Conservation (phyloP, 2,329 filamentous ascomycete genomes). For the Paracoccidioides lutzii region DNA sequence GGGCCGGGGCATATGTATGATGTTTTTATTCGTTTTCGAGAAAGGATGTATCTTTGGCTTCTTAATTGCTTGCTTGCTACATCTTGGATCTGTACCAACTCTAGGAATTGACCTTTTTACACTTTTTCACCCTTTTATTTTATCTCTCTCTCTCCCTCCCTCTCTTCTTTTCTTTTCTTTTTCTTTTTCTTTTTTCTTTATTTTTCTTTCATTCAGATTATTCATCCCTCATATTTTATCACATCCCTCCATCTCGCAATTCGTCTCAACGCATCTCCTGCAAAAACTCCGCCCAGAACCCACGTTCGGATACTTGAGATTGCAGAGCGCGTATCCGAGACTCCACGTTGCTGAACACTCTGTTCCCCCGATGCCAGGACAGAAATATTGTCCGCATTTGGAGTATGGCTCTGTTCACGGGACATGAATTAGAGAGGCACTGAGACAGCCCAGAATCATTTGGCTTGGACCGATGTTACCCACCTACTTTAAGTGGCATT, state of each 20-base stretch:
- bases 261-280: not conserved
- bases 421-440: not conserved
- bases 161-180: too few species aligned
- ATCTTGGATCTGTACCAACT: too few species aligned
- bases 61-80: too few species aligned
- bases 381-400: not conserved
- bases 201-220: too few species aligned
- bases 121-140: too few species aligned
- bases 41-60: too few species aligned
- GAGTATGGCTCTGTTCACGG: not conserved
- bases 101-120: too few species aligned
- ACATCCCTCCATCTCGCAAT: not conserved
- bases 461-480: not conserved
- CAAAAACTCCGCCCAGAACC: not conserved
- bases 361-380: not conserved
- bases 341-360: not conserved
- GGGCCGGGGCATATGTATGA: too few species aligned
- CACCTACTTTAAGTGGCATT: not conserved
- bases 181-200: too few species aligned
- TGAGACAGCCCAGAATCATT: not conserved
- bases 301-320: not conserved
- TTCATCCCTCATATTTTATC: not conserved
- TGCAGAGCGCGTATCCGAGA: not conserved
- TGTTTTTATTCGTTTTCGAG: too few species aligned
- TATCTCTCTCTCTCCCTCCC: too few species aligned